Base-by-base conservation (phyloP, 176 grass and related monocot species). In the Bromus sterilis region DNA sequence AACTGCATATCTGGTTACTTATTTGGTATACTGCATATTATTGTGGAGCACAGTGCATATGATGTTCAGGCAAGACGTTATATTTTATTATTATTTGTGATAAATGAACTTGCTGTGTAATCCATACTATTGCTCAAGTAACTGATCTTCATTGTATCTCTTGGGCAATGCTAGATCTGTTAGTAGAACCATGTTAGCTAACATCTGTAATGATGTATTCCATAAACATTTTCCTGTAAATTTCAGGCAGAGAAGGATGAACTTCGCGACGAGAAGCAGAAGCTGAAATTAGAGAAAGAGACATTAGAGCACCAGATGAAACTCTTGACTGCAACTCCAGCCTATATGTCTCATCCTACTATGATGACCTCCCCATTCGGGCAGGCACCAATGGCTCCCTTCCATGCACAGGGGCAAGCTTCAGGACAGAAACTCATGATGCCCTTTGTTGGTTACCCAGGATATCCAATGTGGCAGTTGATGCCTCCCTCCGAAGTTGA, bases 191-290 rank as follows among this genome's bases (percentile, higher is more conserved):
- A 58, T 49, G 2, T 65, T 56, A 15, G 10, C n/a, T 33, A 15
- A 69, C 18, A 41, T 56, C 28, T 57, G 37, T n/a, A 44, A 37
- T 30, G 34, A 32, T 84, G 11, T 63, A 44, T 77, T 25, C 37
- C 36, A 36, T 35, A 12, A 56, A 4, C 15, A 20, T 37, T 7
- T 63, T 57, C 39, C 9, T 81, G n/a, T 37, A 40, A 65, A 82
- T 80, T 77, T 0, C 84, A 91, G 92, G 86, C 84, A 4, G 92
- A 94, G 84, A 94, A 94, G 86, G 89, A 89, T 31, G 92, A 94
- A n/a, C 86, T 94, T 73, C 86, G 89, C 11, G 89, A 94, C 24
- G 92, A 94, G 86, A 94, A 94, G 73, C 89, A 89, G 44, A 94
- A 74, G 67, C 58, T 91, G 66, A 94, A 89, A 83, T 46, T 76